phyloP scores from a whole-genome alignment of 1,284 basidiomycete genomes.

The Trichosporon sp. region DNA sequence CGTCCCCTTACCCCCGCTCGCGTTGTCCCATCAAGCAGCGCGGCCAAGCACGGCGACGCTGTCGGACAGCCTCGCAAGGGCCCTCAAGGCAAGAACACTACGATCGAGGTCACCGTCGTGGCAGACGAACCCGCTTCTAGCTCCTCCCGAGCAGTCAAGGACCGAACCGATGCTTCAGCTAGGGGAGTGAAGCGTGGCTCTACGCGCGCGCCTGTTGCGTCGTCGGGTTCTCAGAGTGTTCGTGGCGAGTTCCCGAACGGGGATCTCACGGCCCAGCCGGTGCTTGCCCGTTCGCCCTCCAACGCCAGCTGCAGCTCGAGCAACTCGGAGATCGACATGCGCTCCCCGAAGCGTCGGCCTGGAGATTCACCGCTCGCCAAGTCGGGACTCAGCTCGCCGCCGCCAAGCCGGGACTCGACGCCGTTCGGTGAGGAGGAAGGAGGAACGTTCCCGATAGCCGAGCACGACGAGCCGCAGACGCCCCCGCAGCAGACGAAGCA shows the following conservation, averaged over 20 bases:
- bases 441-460: constrained; percentile 11
- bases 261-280: background rate
- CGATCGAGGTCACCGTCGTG: constrained; percentile 3
- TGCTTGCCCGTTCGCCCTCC: constrained; percentile 16
- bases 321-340: constrained; percentile 21
- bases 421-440: constrained; percentile 2
- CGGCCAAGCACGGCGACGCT: constrained; percentile 33
- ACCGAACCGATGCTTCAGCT: constrained; percentile 5
- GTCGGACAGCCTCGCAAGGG: constrained; percentile 42
- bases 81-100: background rate
- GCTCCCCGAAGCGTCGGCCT: constrained; percentile 19
- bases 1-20: constrained; percentile 4
- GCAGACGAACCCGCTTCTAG: constrained; percentile 3
- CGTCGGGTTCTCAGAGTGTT: background rate
- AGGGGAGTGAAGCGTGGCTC: constrained; percentile 28
- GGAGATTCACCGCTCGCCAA: constrained; percentile 13
- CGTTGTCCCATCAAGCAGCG: background rate
- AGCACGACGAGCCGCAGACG: constrained; percentile 11
- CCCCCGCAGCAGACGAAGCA: background rate
- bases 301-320: constrained; percentile 20
- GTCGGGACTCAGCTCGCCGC: constrained; percentile 26
- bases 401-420: constrained; percentile 23
- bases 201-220: constrained; percentile 14
- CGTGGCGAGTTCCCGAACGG: background rate
- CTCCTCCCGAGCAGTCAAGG: background rate